Evolutionary conservation across 177 flowering plant species (phyloP).

Genomic region (Vitis hybrid): DNA sequence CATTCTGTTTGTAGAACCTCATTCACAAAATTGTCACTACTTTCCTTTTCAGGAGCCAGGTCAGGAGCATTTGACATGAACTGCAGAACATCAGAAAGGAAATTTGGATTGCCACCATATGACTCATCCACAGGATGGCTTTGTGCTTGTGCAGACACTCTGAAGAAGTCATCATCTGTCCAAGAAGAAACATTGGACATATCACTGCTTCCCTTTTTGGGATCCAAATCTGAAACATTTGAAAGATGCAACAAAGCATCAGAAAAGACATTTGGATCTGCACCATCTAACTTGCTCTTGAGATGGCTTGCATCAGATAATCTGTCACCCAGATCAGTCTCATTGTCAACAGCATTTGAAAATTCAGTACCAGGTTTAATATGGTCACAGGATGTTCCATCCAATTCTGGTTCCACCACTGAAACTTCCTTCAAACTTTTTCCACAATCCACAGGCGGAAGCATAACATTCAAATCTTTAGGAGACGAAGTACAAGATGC

Average conservation of each 20-base stretch:
- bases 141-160: constrained; percentile 24
- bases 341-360: constrained; percentile 16
- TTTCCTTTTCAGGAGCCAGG: constrained; percentile 17
- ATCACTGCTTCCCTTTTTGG: no score
- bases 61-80: constrained; percentile 18
- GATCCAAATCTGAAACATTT: no score
- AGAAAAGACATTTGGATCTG: constrained; percentile 10
- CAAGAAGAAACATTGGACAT: constrained; percentile 12
- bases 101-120: constrained; percentile 19
- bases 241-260: not conserved
- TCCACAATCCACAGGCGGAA: constrained; percentile 19
- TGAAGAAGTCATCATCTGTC: constrained; percentile 13
- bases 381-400: constrained; percentile 19
- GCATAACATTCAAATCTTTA: constrained; percentile 18
- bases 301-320: constrained; percentile 11
- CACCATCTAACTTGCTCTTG: constrained; percentile 14
- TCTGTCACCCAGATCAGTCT: constrained; percentile 5
- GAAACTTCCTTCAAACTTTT: constrained; percentile 16
- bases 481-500: constrained; percentile 25
- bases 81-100: constrained; percentile 13
- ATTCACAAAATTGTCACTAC: constrained; percentile 7
- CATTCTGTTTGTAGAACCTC: constrained; percentile 14
- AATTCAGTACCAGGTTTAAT: constrained; percentile 12
- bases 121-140: constrained; percentile 13
- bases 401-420: constrained; percentile 14